Conservation (phyloP, 2,329 filamentous ascomycete species). For the Sporothrix protearum region DNA sequence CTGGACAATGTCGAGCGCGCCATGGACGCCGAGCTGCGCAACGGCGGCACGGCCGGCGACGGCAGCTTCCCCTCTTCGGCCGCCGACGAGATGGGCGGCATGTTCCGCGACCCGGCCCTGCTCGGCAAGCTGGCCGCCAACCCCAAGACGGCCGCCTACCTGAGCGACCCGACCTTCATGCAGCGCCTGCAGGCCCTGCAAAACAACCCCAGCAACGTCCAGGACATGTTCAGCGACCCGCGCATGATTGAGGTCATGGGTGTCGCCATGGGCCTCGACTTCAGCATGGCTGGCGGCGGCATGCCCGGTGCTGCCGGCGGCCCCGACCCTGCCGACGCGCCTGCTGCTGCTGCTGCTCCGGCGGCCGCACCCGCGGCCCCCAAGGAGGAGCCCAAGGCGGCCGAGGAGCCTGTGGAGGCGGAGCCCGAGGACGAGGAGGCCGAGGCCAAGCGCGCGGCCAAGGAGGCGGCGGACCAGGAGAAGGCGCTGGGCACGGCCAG, state of each 20-base stretch:
- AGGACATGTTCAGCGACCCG: slow-evolving; percentile 81
- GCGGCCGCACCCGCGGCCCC: slow-evolving; percentile 39
- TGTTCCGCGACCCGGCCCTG: slow-evolving; percentile 92
- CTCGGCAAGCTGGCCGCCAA: slow-evolving; percentile 87
- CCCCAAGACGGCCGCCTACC: slow-evolving; percentile 81
- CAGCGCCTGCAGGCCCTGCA: slow-evolving; percentile 77
- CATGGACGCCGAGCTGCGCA: slow-evolving; percentile 64
- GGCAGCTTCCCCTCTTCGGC: slow-evolving; percentile 41
- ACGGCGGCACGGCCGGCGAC: slow-evolving; percentile 45
- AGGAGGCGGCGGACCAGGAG: slow-evolving; percentile 88
- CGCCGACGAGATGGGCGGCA: slow-evolving; percentile 59
- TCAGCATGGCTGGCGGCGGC: slow-evolving; percentile 57
- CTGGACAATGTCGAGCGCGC: slow-evolving; percentile 81
- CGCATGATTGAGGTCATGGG: slow-evolving; percentile 92
- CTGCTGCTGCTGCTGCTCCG: slow-evolving; percentile 21
- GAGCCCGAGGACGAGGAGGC: slow-evolving; percentile 58
- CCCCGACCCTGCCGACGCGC: slow-evolving; percentile 34
- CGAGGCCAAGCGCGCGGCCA: slow-evolving; percentile 74
- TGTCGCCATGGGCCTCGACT: slow-evolving; percentile 88
- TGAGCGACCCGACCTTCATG: slow-evolving; percentile 87
- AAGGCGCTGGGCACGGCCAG: slow-evolving; percentile 90
- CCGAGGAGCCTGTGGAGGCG: slow-evolving; percentile 48
- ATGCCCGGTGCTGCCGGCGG: slow-evolving; percentile 25
- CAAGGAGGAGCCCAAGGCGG: slow-evolving; percentile 76
- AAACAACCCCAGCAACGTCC: slow-evolving; percentile 73